These are phyloP conservation scores for Debaryomyces nepalensis DNA, from an alignment of 1,139 yeast species.

Conservation along the genomic window DNA sequence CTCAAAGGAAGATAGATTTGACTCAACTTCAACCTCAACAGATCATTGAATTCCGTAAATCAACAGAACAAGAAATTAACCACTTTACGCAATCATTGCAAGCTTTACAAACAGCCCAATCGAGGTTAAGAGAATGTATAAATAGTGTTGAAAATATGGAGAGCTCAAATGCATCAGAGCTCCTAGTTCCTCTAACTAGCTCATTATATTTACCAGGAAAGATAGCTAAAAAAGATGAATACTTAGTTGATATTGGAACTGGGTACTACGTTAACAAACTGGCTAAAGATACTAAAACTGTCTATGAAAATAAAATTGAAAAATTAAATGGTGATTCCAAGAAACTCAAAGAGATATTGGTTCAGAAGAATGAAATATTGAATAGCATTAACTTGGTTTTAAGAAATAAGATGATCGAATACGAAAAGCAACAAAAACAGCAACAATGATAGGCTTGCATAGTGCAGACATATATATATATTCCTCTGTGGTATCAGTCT, in stretches of 20 bases:
- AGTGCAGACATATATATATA: background rate
- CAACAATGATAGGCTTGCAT: background rate
- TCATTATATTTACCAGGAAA: slow-evolving; percentile 90
- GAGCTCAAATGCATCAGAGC: slow-evolving; percentile 47
- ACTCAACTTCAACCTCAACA: slow-evolving; percentile 80
- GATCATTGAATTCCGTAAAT: slow-evolving; percentile 79
- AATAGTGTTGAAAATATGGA: slow-evolving; percentile 67
- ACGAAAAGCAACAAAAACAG: slow-evolving; percentile 40
- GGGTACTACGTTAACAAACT: slow-evolving; percentile 90
- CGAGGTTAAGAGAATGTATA: slow-evolving; percentile 81
- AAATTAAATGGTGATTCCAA: slow-evolving; percentile 75
- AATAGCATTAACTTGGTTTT: slow-evolving; percentile 59
- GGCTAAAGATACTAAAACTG: slow-evolving; percentile 67
- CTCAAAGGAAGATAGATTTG: slow-evolving; percentile 54
- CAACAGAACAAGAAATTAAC: slow-evolving; percentile 82
- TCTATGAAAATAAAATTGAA: slow-evolving; percentile 73
- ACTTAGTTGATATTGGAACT: slow-evolving; percentile 93
- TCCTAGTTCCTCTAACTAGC: slow-evolving; percentile 86
- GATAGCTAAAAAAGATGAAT: slow-evolving; percentile 62
- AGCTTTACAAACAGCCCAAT: slow-evolving; percentile 83
- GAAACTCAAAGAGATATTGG: slow-evolving; percentile 75
- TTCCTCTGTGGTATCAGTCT: background rate
- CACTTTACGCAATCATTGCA: slow-evolving; percentile 84
- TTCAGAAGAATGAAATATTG: slow-evolving; percentile 60
- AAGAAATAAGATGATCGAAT: slow-evolving; percentile 47